These are phyloP conservation scores for Saccharomycopsis microspora DNA, from an alignment of 805 yeast species.

Conservation along the genomic window DNA sequence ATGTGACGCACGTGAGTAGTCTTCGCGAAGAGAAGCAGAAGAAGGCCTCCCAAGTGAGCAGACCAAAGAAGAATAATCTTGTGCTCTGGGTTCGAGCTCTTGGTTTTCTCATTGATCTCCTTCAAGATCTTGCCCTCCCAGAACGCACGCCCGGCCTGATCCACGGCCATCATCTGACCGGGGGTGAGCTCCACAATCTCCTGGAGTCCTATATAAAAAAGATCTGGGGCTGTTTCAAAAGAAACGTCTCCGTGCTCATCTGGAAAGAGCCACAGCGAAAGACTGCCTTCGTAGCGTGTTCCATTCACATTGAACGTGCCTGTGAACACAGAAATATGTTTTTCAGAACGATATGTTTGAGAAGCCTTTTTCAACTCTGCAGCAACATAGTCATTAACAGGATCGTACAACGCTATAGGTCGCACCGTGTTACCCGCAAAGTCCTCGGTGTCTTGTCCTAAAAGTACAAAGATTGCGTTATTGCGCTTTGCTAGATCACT, in stretches of 20 bases:
- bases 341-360: conserved; percentile 46
- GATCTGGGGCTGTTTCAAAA: conserved; percentile 35
- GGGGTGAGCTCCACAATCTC: conserved; percentile 81
- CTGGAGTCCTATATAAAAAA: conserved; percentile 77
- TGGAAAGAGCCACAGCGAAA: conserved; percentile 22
- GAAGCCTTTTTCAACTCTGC: conserved; percentile 42
- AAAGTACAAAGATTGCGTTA: conserved; percentile 1
- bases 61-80: conserved; percentile 53
- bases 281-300: conserved; percentile 40
- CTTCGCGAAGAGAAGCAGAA: conserved; percentile 56
- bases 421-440: conserved; percentile 3
- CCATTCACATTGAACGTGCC: conserved; percentile 91
- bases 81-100: conserved; percentile 20
- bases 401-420: conserved; percentile 45
- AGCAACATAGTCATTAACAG: conserved; percentile 74
- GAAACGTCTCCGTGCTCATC: neutral
- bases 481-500: conserved; percentile 14
- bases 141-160: conserved; percentile 42
- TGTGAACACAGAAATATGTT: conserved; percentile 53
- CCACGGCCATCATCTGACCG: conserved; percentile 73
- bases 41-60: conserved; percentile 80
- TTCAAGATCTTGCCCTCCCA: conserved; percentile 58
- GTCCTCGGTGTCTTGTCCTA: conserved; percentile 11
- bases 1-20: conserved; percentile 40
- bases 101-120: conserved; percentile 26